Evolutionary conservation across 192 early-diverging fungal species (phyloP), one percentile per base, ranked within the genome.

Genomic region (Haplosporangium gracile): DNA sequence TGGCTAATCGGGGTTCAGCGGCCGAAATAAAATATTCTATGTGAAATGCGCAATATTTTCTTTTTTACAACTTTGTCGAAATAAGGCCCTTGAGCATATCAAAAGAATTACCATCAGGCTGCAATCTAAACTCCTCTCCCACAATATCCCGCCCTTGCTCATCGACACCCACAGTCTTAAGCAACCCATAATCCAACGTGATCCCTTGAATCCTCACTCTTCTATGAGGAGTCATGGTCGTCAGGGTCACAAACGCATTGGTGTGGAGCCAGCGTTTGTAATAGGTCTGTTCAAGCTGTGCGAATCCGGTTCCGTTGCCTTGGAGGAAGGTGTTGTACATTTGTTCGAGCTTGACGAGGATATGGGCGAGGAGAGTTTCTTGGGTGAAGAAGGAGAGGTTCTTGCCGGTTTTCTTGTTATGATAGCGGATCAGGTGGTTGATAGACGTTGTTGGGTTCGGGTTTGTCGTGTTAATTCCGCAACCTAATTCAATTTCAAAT

Each of bases 91-190:
- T 94, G 83, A 99, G 92, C 97, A 99, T 98, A 86, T 99, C 98
- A 88, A 99, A 99, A 43, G 93, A 95, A 87, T 99, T 99, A 11
- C 98, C 98, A 79, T 98, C 98, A 8, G 98, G 98, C 88, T 98
- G 97, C 47, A 99, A 86, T n/a, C 92, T 90, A 75, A 93, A 93
- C 38, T 92, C 88, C 26, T 91, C 84, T 15, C 87, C 89, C 38
- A 85, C 77, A 68, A 78, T 70, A 39, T 80, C 78, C 39, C 80
- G 47, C 20, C 76, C 78, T 42, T 83, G 63, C 24, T 94, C 92
- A 78, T 87, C 84, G 2, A 94, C 82, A 38, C 90, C 93, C 16
- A 93, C 90, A 3, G 95, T 96, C 70, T 91, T 90, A 43, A 99
- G 76, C 75, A 98, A 88, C 11, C 97, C 97, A 72, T 91, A 93